Evolutionary conservation across 2,329 filamentous ascomycete species (phyloP).

Genomic region (Monosporascus sp.): DNA sequence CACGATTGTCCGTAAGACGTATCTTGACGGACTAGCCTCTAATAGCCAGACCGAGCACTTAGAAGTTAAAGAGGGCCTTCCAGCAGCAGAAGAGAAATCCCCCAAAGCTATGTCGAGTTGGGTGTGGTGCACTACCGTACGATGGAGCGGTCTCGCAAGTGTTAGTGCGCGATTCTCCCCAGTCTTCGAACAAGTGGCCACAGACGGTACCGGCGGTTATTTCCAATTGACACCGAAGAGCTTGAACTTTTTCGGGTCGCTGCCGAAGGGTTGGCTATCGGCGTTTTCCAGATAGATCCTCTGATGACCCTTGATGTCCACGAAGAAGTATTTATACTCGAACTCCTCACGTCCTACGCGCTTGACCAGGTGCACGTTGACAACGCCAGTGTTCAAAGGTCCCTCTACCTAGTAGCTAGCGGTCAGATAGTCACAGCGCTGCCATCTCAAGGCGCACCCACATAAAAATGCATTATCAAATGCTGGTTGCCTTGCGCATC

Average conservation of each 20-base stretch:
- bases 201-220: slow-evolving; percentile 14
- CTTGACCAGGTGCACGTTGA: slow-evolving; percentile 74
- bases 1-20: no score
- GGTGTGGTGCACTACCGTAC: no score
- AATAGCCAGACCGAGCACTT: no score
- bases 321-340: slow-evolving; percentile 72
- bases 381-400: slow-evolving; percentile 66
- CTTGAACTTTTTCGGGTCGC: slow-evolving; percentile 41
- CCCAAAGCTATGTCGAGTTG: no score
- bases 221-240: slow-evolving; percentile 61
- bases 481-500: slow-evolving; percentile 76
- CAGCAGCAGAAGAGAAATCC: no score
- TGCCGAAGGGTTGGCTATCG: slow-evolving; percentile 34
- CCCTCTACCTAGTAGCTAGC: slow-evolving; percentile 61
- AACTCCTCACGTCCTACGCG: slow-evolving; percentile 60
- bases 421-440: slow-evolving; percentile 17
- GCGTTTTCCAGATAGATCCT: slow-evolving; percentile 63
- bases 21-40: no score
- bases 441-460: slow-evolving; percentile 32
- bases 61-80: no score
- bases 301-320: slow-evolving; percentile 71
- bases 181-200: background rate
- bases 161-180: no score
- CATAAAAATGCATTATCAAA: slow-evolving; percentile 79
- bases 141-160: no score